Evolutionary conservation across 2,329 filamentous ascomycete species (phyloP), one percentile per base, ranked within the genome.

Genomic region (Colletotrichum endophyticum): DNA sequence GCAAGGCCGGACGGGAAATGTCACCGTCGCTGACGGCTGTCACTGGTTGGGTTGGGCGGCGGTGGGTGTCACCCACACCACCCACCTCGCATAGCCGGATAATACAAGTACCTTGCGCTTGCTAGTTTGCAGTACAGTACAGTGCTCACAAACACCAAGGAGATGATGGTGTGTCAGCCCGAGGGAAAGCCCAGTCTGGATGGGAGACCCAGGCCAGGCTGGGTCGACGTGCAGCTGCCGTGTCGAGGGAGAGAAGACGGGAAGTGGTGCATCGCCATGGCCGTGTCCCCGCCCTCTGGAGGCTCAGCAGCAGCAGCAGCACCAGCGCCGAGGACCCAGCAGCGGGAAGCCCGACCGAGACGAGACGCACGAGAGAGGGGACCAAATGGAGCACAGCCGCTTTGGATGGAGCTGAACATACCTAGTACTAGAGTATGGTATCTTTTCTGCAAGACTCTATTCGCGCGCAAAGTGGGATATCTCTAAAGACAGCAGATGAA

Each of bases 181-280:
- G 44, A 76, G 56, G 22, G 53, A n/a, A 28, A 19, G 73, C 73
- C 73, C 64, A 73, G 64, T 59, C 56, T 66, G 44, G 44, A 76
- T 22, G 70, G 70, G 64, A 44, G 27, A 76, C 73, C 70, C 73
- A 76, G n/a, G 73, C 57, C 59, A 64, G 34, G 32, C 70, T 32
- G 34, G 73, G 73, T 59, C 36, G 73, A 49, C 56, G 19, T 73
- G 70, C 73, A 73, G 66, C 30, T 44, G 44, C 44, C 1, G 44
- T 53, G 44, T 53, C n/a, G 44, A 53, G n/a, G 3, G 44, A 53
- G 44, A 13, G 12, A 22, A 22, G n/a, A 22, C 44, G n/a, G 44
- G 44, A 53, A 11, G 11, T 13, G 44, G 11, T 53, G 44, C 44
- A 53, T 53, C 44, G 44, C 44, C 44, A 53, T 53, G 44, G 44